Evolutionary conservation across 495 filamentous ascomycete genomes (phyloP).

Genomic region (Podospora sp.): DNA sequence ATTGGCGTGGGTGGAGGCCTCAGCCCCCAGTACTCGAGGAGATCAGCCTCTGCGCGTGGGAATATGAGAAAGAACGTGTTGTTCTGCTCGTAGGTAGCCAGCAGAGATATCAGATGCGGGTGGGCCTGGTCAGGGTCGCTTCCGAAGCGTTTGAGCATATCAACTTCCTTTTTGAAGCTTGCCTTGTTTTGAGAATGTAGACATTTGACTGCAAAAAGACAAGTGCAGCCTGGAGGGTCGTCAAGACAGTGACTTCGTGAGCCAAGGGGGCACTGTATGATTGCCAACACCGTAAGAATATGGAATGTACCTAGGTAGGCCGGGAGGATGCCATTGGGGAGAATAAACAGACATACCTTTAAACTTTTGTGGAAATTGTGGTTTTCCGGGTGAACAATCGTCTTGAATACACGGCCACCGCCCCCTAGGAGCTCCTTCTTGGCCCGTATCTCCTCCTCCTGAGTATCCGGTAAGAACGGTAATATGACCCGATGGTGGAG

Average conservation of each 20-base stretch:
- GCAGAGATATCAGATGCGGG: conserved; percentile 29
- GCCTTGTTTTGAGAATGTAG: conserved; percentile 21
- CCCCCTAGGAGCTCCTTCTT: conserved; percentile 16
- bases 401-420: conserved; percentile 16
- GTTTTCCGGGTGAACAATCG: conserved; percentile 22
- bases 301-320: too few relatives aligned
- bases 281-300: too few relatives aligned
- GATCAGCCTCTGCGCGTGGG: conserved; percentile 28
- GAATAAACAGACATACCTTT: too few relatives aligned
- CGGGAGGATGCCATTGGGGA: too few relatives aligned
- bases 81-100: conserved; percentile 28
- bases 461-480: conserved; percentile 20
- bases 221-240: not conserved
- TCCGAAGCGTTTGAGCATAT: conserved; percentile 28
- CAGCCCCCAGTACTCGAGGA: conserved; percentile 25
- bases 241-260: not conserved
- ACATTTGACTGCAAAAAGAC: conserved; percentile 25
- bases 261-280: conserved; percentile 3
- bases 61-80: conserved; percentile 30
- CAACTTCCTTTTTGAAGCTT: conserved; percentile 27
- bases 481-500: conserved; percentile 5
- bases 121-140: conserved; percentile 21
- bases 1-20: too few relatives aligned
- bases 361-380: too few relatives aligned
- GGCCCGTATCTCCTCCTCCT: not conserved